Percentiles rank a stretch among this genome's conserved stretches.
These are phyloP conservation scores for Neostapfia colusana DNA, from an alignment of 176 grass and related monocot species.

Conservation along the genomic window DNA sequence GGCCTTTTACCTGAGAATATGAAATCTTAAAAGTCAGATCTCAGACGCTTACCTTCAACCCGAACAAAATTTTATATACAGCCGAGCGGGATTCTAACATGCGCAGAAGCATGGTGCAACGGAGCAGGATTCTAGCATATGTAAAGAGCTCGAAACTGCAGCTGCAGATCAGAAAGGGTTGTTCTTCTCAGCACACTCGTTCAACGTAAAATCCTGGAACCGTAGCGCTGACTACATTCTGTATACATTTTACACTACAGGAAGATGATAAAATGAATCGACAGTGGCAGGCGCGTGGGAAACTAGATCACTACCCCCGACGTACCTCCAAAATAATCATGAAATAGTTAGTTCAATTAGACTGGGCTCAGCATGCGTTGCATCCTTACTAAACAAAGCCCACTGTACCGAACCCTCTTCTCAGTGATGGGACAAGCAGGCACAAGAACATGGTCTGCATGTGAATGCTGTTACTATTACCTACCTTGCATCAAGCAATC, in stretches of 20 bases:
- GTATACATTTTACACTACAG: no score
- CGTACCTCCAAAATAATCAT: background rate
- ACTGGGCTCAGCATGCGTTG: background rate
- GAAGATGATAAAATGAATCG: no score
- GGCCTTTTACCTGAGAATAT: conserved; percentile 52
- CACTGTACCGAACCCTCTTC: background rate
- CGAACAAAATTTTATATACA: conserved; percentile 6
- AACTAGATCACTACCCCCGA: background rate
- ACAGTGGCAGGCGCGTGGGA: background rate
- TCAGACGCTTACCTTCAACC: conserved; percentile 6
- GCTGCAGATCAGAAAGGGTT: background rate
- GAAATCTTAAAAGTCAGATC: conserved; percentile 8
- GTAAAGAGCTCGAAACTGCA: background rate
- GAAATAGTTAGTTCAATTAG: background rate
- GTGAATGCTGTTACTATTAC: background rate
- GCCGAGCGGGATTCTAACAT: background rate
- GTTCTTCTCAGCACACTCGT: background rate
- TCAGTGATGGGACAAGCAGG: background rate
- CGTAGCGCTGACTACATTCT: no score
- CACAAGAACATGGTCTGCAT: background rate
- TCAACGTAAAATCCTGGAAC: no score
- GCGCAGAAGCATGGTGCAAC: background rate
- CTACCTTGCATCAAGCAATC: background rate
- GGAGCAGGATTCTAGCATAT: background rate
- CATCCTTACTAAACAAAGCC: background rate